Evolutionary conservation across 345 rosid genomes (phyloP).

Genomic region (Gossypium stocksii): DNA sequence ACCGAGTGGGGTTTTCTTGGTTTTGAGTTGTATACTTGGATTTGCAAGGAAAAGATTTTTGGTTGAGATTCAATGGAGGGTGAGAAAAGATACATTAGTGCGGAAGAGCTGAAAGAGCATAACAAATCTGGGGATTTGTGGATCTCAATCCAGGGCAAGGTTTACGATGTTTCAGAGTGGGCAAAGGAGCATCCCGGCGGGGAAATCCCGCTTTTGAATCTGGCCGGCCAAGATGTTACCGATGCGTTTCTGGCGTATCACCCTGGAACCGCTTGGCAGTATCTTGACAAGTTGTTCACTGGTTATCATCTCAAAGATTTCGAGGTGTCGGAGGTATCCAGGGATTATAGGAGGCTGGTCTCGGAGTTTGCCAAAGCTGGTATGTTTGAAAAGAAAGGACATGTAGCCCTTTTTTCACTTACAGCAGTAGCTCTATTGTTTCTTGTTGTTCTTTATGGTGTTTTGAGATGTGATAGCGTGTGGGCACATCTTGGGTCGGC

Average conservation of each 20-base stretch:
- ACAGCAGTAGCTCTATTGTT: constrained; percentile 40
- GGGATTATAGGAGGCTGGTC: constrained; percentile 62
- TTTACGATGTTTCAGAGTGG: constrained; percentile 75
- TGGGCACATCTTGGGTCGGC: constrained; percentile 64
- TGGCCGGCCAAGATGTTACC: constrained; percentile 88
- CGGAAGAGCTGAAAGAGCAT: constrained; percentile 60
- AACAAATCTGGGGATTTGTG: constrained; percentile 68
- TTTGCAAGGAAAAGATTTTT: not conserved
- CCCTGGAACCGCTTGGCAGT: constrained; percentile 76
- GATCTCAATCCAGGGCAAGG: constrained; percentile 88
- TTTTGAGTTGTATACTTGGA: not conserved
- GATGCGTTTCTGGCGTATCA: constrained; percentile 94
- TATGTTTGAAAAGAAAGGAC: constrained; percentile 77
- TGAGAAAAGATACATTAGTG: constrained; percentile 46
- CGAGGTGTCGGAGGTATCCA: constrained; percentile 62
- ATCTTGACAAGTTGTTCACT: constrained; percentile 64
- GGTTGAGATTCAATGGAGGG: constrained; percentile 25
- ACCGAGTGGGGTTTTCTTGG: not conserved
- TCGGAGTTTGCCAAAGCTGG: constrained; percentile 61
- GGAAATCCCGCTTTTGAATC: constrained; percentile 53
- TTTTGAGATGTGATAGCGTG: constrained; percentile 45
- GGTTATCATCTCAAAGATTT: constrained; percentile 62
- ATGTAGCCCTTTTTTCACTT: constrained; percentile 43
- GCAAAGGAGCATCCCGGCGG: constrained; percentile 82
- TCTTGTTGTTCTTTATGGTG: constrained; percentile 56